Evolutionary conservation across 495 filamentous ascomycete species (phyloP), one percentile per base, ranked within the genome.

Genomic region (Hypomontagnella monticulosa): DNA sequence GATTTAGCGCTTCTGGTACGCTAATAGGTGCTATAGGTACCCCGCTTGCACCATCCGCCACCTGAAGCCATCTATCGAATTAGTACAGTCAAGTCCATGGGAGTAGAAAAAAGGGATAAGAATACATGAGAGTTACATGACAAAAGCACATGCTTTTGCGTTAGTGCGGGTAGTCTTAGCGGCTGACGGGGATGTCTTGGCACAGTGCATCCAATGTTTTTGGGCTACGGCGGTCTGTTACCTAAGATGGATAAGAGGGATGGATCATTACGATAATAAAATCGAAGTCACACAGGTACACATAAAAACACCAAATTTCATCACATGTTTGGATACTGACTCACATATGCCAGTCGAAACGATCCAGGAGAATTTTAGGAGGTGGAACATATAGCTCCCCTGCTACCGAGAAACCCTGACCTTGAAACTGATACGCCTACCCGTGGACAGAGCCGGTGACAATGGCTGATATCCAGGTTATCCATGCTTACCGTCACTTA

Each of bases 401-500:
- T n/a, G n/a, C n/a, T n/a, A n/a, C n/a, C n/a, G n/a, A n/a, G n/a
- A n/a, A n/a, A n/a, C n/a, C n/a, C n/a, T n/a, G n/a, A n/a, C n/a
- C n/a, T n/a, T n/a, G n/a, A 27, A 27, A 27, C 23, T 27, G 23
- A 27, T 27, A 27, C 23, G 23, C 6, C 6, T 27, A 3, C n/a
- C 3, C 2, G 9, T 2, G 11, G 9, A 4, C 36, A 38, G n/a
- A 10, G 36, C 18, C 10, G n/a, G 9, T 32, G 55, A 63, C 49
- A 11, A 77, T 76, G 73, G 51, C 72, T 12, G 57, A 66, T 9
- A 20, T 67, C 20, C 76, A 86, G 11, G 73, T 97, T 44, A 66
- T 92, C 40, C 80, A 86, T 70, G 88, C 93, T 40, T 99, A 99
- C 78, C 89, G 95, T 54, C 80, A 86, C 34, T 82, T 99, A 37